Conservation (phyloP, 805 yeast species). For the Nakazawaea sp. region DNA sequence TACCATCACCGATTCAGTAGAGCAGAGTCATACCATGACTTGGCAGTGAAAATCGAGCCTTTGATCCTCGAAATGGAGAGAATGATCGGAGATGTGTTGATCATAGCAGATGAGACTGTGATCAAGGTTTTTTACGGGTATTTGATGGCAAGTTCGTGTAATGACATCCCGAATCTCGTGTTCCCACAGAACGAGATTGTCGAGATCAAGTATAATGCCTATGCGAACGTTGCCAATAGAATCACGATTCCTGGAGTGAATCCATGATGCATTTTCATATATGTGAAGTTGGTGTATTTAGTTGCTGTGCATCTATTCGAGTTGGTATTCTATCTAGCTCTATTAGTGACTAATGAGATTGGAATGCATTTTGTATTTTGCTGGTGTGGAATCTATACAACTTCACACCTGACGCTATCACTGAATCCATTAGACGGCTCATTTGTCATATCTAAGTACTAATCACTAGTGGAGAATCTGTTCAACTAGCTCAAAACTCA, state of each 20-base stretch:
- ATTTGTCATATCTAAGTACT: too few relatives aligned
- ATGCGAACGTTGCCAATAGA: constrained; percentile 60
- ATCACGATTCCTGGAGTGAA: constrained; percentile 30
- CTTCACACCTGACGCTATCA: too few relatives aligned
- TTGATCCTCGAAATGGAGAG: constrained; percentile 90
- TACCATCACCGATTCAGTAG: constrained; percentile 90
- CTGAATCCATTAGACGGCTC: too few relatives aligned
- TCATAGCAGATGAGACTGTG: constrained; percentile 90
- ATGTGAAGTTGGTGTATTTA: too few relatives aligned
- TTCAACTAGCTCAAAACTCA: too few relatives aligned
- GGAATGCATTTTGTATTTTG: too few relatives aligned
- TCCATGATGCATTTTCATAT: constrained; percentile 8
- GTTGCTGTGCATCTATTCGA: too few relatives aligned
- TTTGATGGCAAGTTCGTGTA: constrained; percentile 84
- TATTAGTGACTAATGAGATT: too few relatives aligned
- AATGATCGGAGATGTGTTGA: constrained; percentile 77
- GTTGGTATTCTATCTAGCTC: too few relatives aligned
- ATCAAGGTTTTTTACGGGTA: constrained; percentile 89
- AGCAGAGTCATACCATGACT: constrained; percentile 92
- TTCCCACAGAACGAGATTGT: constrained; percentile 81
- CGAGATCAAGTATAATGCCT: constrained; percentile 83
- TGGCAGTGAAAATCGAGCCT: constrained; percentile 92
- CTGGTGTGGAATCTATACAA: too few relatives aligned
- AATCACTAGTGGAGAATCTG: too few relatives aligned
- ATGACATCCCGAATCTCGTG: constrained; percentile 73